Base-by-base conservation (phyloP, 176 grass and related monocot species). In the Eragrostis nindensis region DNA sequence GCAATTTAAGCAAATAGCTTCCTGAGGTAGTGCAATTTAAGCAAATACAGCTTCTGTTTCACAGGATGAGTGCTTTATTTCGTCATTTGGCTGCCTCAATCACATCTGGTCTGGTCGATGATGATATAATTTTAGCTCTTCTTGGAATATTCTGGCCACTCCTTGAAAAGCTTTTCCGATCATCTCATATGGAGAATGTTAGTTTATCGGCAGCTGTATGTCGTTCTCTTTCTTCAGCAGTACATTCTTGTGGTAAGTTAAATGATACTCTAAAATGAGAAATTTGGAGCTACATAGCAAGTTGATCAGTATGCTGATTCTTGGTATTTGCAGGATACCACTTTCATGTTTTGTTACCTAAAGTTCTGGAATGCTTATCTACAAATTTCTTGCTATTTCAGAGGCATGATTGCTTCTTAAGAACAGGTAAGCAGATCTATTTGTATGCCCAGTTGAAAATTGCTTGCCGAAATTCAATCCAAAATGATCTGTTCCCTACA, bases 321-420 rank as follows among this genome's bases (percentile, higher is more conserved):
- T 41, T 47, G 73, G 71, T 61, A 73, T 75, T 85, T 93, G 70
- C 90, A 96, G 93, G 90, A 46, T 61, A 90, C 18, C 89, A 96
- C 57, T 90, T 96, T 54, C 80, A 88, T 71, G 60, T 83, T 66
- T 85, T 98, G 17, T 79, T 98, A 69, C 90, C 95, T 54, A 92
- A 93, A 69, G 80, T 98, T 86, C 79, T 98, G 54, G 92, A 98
- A 74, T 87, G 81, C 78, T 88, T 98, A 79, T 95, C 95, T 29
- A 87, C 84, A 66, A 95, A 98, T 54, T 98, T 98, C 71, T 85
- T 95, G 56, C 86, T 82, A 27, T 98, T 83, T 85, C 95, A 94
- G 84, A 94, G 88, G 61, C 92, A 91, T 83, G 95, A 98, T 22
- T 98, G 95, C 88, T 98, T 91, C 83, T 73, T 98, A 86, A 90